Conservation (phyloP, 768 basidiomycete genomes). For the Wakefieldia striispora region DNA sequence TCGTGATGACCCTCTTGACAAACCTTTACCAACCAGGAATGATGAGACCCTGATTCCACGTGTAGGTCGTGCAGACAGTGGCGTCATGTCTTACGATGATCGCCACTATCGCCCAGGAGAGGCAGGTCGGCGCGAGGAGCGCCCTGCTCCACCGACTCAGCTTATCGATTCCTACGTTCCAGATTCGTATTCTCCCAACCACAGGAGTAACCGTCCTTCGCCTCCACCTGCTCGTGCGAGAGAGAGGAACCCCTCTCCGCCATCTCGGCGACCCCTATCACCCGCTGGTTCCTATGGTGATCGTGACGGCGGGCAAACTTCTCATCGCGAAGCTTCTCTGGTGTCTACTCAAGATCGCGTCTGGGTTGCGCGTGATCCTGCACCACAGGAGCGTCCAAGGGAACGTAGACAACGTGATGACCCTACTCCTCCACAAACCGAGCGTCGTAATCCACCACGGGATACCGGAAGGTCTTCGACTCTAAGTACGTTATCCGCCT, state of each 20-base stretch:
- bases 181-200: constrained; percentile 26
- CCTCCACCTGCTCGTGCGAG: constrained; percentile 25
- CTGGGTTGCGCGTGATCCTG: constrained; percentile 17
- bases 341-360: constrained; percentile 26
- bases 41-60: constrained; percentile 22
- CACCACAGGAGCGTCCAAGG: constrained; percentile 17
- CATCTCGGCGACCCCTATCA: constrained; percentile 24
- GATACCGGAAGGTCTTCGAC: constrained; percentile 36
- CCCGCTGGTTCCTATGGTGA: constrained; percentile 22
- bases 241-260: constrained; percentile 21
- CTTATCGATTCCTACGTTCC: constrained; percentile 27
- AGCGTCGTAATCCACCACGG: constrained; percentile 25
- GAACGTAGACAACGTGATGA: constrained; percentile 29
- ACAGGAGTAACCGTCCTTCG: constrained; percentile 19
- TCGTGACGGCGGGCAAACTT: constrained; percentile 16
- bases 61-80: constrained; percentile 28
- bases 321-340: constrained; percentile 21
- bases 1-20: constrained; percentile 30
- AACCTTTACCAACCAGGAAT: constrained; percentile 22
- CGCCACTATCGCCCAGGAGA: constrained; percentile 62
- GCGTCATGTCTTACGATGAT: constrained; percentile 52
- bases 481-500: constrained; percentile 48
- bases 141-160: constrained; percentile 18
- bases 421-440: constrained; percentile 12
- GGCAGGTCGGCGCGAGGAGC: constrained; percentile 28